Percentiles rank a stretch among this genome's conserved stretches.
Conservation (phyloP, 2,329 filamentous ascomycete genomes). For the Aureobasidium sp. region DNA sequence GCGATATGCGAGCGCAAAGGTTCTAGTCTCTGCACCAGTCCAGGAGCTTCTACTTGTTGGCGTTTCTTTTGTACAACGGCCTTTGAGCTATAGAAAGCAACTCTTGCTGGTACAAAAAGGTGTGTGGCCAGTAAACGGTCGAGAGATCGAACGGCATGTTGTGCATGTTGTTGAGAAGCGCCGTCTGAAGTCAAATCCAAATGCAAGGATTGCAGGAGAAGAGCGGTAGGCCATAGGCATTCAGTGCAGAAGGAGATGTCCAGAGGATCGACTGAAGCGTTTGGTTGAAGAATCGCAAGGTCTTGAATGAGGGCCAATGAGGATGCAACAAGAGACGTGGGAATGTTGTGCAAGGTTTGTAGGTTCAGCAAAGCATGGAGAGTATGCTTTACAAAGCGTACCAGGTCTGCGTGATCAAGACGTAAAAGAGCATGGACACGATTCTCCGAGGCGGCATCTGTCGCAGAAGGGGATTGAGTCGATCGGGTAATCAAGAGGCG, state of each 20-base stretch:
- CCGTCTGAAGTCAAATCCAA: neutral
- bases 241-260: constrained; percentile 17
- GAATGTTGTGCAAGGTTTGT: neutral
- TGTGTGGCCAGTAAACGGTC: constrained; percentile 34
- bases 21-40: neutral
- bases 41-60: constrained; percentile 8
- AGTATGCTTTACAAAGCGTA: neutral
- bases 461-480: neutral
- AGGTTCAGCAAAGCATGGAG: neutral
- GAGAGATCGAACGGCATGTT: constrained; percentile 14
- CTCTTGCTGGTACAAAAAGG: constrained; percentile 31
- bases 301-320: constrained; percentile 5
- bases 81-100: constrained; percentile 24
- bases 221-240: constrained; percentile 19
- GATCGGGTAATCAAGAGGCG: neutral
- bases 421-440: constrained; percentile 8
- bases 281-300: neutral
- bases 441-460: neutral
- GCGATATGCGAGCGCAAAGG: constrained; percentile 4
- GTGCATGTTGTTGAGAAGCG: neutral
- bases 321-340: neutral
- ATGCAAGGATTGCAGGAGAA: constrained; percentile 14
- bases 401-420: neutral
- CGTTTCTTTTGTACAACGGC: constrained; percentile 16
- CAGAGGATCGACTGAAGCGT: neutral